Evolutionary conservation across 2,329 filamentous ascomycete species (phyloP), one percentile per base, ranked within the genome.

Genomic region (Sclerotinia glacialis): DNA sequence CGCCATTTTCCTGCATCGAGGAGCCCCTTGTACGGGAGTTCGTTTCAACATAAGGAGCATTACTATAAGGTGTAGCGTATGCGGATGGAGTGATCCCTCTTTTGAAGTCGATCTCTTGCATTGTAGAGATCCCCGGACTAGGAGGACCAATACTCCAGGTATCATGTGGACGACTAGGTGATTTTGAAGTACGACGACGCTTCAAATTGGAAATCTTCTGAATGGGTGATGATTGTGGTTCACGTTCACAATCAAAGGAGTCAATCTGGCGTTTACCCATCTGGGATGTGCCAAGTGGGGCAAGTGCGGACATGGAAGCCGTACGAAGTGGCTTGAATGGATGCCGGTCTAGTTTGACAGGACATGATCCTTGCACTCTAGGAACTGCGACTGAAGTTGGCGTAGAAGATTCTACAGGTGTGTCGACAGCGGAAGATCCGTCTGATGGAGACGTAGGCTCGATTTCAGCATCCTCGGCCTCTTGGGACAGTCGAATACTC

Each of bases 51-150:
- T 74, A 76, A 2, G 85, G 81, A 4, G 81, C 84, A 68, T 87
- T 88, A 73, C 89, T 92, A 74, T 89, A 83, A 0, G 90, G 90
- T 0, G 90, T 93, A 3, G 89, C 89, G 73, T 93, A 93, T n/a
- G 86, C 87, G 70, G 87, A 87, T 2, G 82, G 82, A 0, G 88
- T 89, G 0, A 83, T 86, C 16, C 82, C 78, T 65, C 76, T 66
- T 46, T 80, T 68, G 5, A 50, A 53, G n/a, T 75, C 31, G 0
- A 58, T 46, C 3, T 73, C 71, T n/a, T 77, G 71, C 23, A 67
- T 58, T 18, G 40, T n/a, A 37, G 69, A 64, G 1, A 69, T 46
- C 50, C 71, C 76, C 0, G 78, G 65, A 67, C 73, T 70, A 59
- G 74, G 63, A 69, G 73, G 72, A 0, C 72, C 73, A 31, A 74